Evolutionary conservation across 257 asterid genomes (phyloP).

Genomic region (Solanum stenotomum): DNA sequence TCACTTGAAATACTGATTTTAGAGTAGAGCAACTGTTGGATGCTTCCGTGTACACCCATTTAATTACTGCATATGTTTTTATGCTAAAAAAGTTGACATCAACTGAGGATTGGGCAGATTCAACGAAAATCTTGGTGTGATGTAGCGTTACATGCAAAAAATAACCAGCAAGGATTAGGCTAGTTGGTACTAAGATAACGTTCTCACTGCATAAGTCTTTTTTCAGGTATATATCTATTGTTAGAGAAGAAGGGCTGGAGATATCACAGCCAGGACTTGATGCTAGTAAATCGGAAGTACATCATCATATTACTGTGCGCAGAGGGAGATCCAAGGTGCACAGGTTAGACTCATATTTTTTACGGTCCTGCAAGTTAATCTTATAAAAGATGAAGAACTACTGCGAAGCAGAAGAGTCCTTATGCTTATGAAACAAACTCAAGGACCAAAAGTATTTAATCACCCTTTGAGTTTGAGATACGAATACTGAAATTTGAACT

Average conservation of each 20-base stretch:
- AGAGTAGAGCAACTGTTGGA: neutral
- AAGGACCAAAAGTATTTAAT: neutral
- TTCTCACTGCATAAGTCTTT: neutral
- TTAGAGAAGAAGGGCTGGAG: constrained; percentile 70
- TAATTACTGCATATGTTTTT: neutral
- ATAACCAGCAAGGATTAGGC: neutral
- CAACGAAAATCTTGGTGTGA: neutral
- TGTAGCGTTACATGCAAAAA: neutral
- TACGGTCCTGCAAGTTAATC: neutral
- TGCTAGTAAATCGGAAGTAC: constrained; percentile 48
- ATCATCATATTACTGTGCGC: constrained; percentile 66
- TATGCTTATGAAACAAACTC: neutral
- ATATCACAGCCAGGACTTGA: constrained; percentile 85
- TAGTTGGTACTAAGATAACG: neutral
- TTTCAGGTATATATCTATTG: constrained; percentile 54
- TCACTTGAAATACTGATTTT: neutral
- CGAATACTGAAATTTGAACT: neutral
- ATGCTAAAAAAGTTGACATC: neutral
- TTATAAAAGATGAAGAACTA: neutral
- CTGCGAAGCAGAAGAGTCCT: neutral
- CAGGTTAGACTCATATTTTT: constrained; percentile 35
- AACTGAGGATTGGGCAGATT: neutral
- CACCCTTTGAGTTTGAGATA: neutral
- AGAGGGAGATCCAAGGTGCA: constrained; percentile 50
- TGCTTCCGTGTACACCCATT: neutral